These are phyloP conservation scores for Sarcocystis neurona DNA, from an alignment of 169 alveolate species.

Conservation along the genomic window DNA sequence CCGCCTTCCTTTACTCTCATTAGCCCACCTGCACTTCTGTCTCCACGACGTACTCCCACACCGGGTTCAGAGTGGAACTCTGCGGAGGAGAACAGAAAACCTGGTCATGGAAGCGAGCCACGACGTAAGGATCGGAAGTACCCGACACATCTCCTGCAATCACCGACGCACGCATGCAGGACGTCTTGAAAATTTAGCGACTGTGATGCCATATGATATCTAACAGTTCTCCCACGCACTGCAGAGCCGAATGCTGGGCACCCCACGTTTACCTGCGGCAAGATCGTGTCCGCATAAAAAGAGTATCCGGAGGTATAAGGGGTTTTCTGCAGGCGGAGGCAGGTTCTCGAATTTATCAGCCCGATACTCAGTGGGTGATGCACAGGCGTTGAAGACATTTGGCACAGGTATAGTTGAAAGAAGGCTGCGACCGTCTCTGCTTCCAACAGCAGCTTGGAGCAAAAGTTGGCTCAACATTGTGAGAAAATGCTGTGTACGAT, in stretches of 20 bases:
- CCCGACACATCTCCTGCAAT: constrained; percentile 49
- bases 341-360: constrained; percentile 51
- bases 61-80: constrained; percentile 59
- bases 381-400: constrained; percentile 28
- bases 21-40: constrained; percentile 48
- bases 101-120: constrained; percentile 40
- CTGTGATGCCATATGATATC: not conserved
- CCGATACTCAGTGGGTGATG: constrained; percentile 25
- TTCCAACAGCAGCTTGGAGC: too few species aligned
- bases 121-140: constrained; percentile 55
- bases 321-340: constrained; percentile 53
- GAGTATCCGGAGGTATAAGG: constrained; percentile 50
- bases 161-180: not conserved
- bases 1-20: not conserved
- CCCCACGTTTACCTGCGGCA: constrained; percentile 41
- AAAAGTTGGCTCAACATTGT: too few species aligned
- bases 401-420: not conserved
- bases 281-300: constrained; percentile 51
- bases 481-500: too few species aligned
- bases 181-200: not conserved
- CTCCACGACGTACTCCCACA: constrained; percentile 51
- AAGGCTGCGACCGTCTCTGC: constrained; percentile 5
- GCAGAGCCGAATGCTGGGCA: not conserved
- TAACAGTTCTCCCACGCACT: not conserved
- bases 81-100: constrained; percentile 49